Percentiles rank a stretch among this genome's conserved stretches.
phyloP scores from a whole-genome alignment of 768 basidiomycete species.

The Mycena metata region DNA sequence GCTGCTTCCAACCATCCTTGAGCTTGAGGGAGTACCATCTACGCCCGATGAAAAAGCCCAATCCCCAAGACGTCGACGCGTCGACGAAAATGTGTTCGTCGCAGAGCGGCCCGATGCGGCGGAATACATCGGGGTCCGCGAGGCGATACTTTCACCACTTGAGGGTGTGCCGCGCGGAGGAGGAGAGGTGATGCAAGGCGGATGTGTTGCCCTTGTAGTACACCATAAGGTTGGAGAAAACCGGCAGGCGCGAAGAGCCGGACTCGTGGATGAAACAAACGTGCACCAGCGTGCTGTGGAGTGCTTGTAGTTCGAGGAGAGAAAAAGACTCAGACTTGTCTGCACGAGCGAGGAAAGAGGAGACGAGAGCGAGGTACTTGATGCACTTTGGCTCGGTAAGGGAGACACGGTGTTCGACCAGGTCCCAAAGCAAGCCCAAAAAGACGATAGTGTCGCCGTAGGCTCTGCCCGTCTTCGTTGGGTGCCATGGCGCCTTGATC shows the following conservation, averaged over 20 bases:
- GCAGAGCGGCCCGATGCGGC: background rate
- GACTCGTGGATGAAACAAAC: constrained; percentile 45
- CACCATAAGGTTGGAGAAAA: constrained; percentile 43
- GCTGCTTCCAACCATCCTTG: background rate
- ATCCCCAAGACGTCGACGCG: constrained; percentile 46
- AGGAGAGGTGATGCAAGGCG: constrained; percentile 35
- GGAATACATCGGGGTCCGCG: background rate
- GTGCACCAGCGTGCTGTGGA: constrained; percentile 50
- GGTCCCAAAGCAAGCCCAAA: constrained; percentile 49
- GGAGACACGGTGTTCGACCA: constrained; percentile 39
- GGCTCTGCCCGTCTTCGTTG: constrained; percentile 33
- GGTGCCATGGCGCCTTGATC: background rate
- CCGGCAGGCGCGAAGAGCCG: constrained; percentile 45
- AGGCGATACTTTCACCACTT: constrained; percentile 49
- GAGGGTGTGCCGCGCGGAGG: constrained; percentile 44
- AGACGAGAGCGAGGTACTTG: constrained; percentile 40
- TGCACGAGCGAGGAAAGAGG: constrained; percentile 27
- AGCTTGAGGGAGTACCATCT: background rate
- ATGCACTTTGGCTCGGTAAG: constrained; percentile 44
- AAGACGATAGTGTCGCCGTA: constrained; percentile 39
- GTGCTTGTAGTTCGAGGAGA: constrained; percentile 32
- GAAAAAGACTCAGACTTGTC: background rate
- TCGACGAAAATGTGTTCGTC: constrained; percentile 49
- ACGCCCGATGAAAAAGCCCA: background rate
- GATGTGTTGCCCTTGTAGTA: constrained; percentile 38